Percentiles rank a stretch among this genome's conserved stretches.
Evolutionary conservation across 2,329 filamentous ascomycete genomes (phyloP).

Genomic region (Ustilaginoidea virens): DNA sequence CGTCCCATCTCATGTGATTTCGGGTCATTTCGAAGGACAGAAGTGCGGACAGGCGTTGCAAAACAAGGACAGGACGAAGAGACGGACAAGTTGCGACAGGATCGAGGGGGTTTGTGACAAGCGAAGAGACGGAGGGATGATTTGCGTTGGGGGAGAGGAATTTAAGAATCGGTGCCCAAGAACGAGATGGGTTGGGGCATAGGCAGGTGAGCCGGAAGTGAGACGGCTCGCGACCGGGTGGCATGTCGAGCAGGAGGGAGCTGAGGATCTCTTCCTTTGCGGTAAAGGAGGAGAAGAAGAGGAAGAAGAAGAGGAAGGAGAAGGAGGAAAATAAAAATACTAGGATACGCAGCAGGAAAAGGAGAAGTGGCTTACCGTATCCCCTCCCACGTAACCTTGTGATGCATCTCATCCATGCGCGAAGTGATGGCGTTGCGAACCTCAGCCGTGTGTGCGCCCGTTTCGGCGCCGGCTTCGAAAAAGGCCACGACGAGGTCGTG

Average conservation of each 20-base stretch:
- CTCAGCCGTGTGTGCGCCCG: constrained; percentile 13
- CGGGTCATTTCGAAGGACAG: constrained; percentile 2
- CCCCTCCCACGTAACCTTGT: constrained; percentile 26
- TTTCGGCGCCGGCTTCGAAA: constrained; percentile 13
- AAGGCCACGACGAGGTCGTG: constrained; percentile 17
- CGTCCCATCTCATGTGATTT: constrained; percentile 27
- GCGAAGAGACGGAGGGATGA: too few species aligned
- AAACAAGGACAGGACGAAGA: too few species aligned
- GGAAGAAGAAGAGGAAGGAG: neutral
- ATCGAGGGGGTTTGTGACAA: too few species aligned
- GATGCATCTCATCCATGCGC: constrained; percentile 17
- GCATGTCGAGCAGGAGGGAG: too few species aligned
- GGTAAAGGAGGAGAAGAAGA: too few species aligned
- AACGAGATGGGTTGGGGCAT: too few species aligned
- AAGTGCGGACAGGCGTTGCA: too few species aligned
- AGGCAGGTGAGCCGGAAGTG: too few species aligned
- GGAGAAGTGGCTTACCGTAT: constrained; percentile 22
- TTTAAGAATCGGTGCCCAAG: too few species aligned
- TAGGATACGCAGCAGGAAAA: neutral
- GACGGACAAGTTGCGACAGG: neutral
- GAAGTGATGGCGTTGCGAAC: constrained; percentile 16
- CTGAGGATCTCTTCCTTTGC: too few species aligned
- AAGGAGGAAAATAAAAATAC: constrained; percentile 1
- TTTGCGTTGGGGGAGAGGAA: too few species aligned
- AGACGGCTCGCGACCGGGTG: too few species aligned